Evolutionary conservation across 2,329 filamentous ascomycete species (phyloP).

Genomic region (Didymella sp.): DNA sequence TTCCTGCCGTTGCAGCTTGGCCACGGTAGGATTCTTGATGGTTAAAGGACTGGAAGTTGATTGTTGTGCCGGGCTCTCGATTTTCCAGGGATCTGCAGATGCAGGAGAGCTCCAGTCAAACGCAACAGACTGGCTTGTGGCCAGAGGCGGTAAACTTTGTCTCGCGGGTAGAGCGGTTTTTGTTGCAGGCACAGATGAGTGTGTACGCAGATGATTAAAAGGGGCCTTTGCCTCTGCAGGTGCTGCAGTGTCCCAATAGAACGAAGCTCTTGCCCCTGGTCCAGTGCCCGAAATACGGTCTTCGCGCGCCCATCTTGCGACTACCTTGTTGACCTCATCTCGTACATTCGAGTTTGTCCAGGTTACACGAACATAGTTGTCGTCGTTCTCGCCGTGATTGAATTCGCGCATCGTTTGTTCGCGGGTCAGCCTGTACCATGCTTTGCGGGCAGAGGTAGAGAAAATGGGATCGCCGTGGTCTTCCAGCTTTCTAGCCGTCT

Average conservation of each 20-base stretch:
- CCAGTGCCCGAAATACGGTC: constrained; percentile 49
- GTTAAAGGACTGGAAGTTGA: constrained; percentile 30
- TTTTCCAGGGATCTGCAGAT: constrained; percentile 30
- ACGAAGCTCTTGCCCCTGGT: constrained; percentile 43
- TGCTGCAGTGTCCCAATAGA: constrained; percentile 48
- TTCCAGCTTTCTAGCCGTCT: constrained; percentile 18
- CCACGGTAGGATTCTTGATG: constrained; percentile 23
- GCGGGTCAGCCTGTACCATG: constrained; percentile 51
- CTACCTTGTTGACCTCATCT: constrained; percentile 45
- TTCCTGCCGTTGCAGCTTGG: constrained; percentile 30
- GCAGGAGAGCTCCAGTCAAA: constrained; percentile 48
- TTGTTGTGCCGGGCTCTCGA: constrained; percentile 21
- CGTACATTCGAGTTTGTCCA: constrained; percentile 46
- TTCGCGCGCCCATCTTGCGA: constrained; percentile 47
- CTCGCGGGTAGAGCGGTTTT: constrained; percentile 27
- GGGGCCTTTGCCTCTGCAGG: constrained; percentile 26
- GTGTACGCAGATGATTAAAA: constrained; percentile 32
- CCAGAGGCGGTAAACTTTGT: constrained; percentile 31
- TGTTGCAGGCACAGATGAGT: constrained; percentile 29
- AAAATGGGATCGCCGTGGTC: constrained; percentile 42
- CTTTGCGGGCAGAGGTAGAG: constrained; percentile 46
- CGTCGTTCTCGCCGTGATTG: constrained; percentile 43
- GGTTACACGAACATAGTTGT: constrained; percentile 49
- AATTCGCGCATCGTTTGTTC: constrained; percentile 50
- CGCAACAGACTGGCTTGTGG: constrained; percentile 33